A percentile compares a stretch with the other conserved stretches of the same genome.
These are phyloP conservation scores for Vigna reflexopilosa DNA, from an alignment of 306 rosid species.

Conservation along the genomic window DNA sequence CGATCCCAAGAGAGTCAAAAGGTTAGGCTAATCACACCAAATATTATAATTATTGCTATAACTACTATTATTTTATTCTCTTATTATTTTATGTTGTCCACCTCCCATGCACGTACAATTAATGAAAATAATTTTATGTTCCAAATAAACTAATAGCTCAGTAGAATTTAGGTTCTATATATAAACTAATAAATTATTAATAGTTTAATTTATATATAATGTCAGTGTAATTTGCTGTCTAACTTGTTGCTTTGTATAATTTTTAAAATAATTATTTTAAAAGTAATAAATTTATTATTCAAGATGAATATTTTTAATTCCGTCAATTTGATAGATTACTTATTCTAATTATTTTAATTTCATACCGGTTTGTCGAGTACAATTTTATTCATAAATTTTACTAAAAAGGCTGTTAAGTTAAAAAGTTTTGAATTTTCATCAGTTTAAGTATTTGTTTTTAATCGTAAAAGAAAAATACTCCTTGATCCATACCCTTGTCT, in stretches of 20 bases:
- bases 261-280: too few relatives aligned
- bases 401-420: neutral
- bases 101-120: conserved; percentile 47
- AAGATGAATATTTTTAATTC: too few relatives aligned
- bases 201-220: neutral
- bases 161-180: neutral
- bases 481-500: neutral
- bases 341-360: neutral
- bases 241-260: too few relatives aligned
- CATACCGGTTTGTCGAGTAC: neutral
- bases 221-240: too few relatives aligned
- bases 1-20: conserved; percentile 94
- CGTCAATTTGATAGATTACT: too few relatives aligned
- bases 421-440: neutral
- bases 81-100: conserved; percentile 8
- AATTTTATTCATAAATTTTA: neutral
- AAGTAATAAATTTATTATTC: too few relatives aligned
- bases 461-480: neutral
- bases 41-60: neutral
- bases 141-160: neutral
- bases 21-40: conserved; percentile 54
- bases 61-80: neutral
- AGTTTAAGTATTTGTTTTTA: neutral
- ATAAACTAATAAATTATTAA: neutral
- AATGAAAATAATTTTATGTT: conserved; percentile 22